Evolutionary conservation across 345 rosid species (phyloP).

Genomic region (Adansonia digitata): DNA sequence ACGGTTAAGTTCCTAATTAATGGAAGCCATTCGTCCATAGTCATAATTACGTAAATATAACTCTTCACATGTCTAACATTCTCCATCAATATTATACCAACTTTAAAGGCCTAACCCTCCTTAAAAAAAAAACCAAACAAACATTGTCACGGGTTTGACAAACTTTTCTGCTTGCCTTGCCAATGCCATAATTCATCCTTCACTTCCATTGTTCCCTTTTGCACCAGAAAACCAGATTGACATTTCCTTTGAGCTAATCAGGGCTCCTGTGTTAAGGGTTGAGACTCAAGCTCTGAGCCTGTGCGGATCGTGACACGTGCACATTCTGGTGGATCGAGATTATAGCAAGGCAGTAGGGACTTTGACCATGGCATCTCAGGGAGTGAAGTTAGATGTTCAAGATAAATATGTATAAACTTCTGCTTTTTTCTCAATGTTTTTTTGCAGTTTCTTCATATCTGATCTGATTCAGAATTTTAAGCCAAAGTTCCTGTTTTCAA

Average conservation of each 20-base stretch:
- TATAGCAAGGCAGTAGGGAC: background rate
- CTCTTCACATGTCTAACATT: constrained; percentile 13
- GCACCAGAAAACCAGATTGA: background rate
- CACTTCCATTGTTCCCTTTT: background rate
- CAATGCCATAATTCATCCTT: background rate
- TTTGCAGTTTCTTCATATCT: background rate
- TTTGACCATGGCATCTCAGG: constrained; percentile 33
- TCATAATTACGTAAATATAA: background rate
- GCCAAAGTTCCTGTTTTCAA: background rate
- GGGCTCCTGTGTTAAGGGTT: too few species aligned
- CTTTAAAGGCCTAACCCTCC: background rate
- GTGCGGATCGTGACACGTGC: too few species aligned
- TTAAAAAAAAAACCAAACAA: background rate
- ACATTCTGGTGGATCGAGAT: too few species aligned
- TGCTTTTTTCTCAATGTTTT: background rate
- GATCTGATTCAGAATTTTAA: background rate
- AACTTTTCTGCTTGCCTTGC: background rate
- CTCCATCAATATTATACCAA: background rate
- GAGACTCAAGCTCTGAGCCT: too few species aligned
- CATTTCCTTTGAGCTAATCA: background rate
- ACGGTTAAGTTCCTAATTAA: background rate
- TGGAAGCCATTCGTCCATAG: background rate
- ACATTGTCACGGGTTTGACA: constrained; percentile 8
- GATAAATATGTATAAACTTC: constrained; percentile 43
- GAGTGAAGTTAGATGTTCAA: constrained; percentile 42